These are phyloP conservation scores for Hanseniaspora thailandica DNA, from an alignment of 805 yeast genomes.

Conservation along the genomic window DNA sequence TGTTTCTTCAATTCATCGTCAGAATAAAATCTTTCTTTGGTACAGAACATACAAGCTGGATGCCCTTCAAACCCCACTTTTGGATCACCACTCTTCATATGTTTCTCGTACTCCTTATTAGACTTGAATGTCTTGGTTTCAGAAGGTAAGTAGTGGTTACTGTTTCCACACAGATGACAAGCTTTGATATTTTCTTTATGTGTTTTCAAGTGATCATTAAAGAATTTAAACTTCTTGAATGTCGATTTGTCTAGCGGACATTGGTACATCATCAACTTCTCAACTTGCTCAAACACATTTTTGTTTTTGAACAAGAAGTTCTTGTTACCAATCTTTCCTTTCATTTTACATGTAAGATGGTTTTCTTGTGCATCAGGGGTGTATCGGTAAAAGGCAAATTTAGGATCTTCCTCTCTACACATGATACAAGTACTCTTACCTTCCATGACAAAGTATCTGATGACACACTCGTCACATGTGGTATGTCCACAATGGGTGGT, in stretches of 20 bases:
- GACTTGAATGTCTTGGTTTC: constrained; percentile 53
- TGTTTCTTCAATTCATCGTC: constrained; percentile 77
- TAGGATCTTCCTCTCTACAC: constrained; percentile 41
- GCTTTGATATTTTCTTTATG: constrained; percentile 44
- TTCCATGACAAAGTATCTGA: constrained; percentile 73
- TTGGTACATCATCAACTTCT: constrained; percentile 39
- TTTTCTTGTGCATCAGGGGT: not conserved
- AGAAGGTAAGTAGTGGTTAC: constrained; percentile 62
- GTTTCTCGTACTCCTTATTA: constrained; percentile 51
- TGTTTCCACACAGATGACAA: constrained; percentile 68
- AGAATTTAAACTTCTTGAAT: constrained; percentile 42
- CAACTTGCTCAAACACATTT: constrained; percentile 37
- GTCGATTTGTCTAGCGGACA: constrained; percentile 43
- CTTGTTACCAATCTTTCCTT: constrained; percentile 15
- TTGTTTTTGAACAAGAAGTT: constrained; percentile 51
- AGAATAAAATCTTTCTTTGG: constrained; percentile 64
- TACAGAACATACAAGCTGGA: constrained; percentile 76
- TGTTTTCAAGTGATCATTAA: constrained; percentile 54
- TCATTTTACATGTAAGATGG: not conserved
- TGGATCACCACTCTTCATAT: constrained; percentile 62
- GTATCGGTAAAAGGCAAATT: constrained; percentile 16
- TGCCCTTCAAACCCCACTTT: constrained; percentile 70
- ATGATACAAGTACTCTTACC: constrained; percentile 64
- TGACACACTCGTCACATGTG: constrained; percentile 70
- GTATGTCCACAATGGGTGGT: constrained; percentile 73